A percentile compares a stretch with the other conserved stretches of the same genome.
Evolutionary conservation across 2,329 filamentous ascomycete genomes (phyloP).

Genomic region (Stagonosporopsis rhizophila): DNA sequence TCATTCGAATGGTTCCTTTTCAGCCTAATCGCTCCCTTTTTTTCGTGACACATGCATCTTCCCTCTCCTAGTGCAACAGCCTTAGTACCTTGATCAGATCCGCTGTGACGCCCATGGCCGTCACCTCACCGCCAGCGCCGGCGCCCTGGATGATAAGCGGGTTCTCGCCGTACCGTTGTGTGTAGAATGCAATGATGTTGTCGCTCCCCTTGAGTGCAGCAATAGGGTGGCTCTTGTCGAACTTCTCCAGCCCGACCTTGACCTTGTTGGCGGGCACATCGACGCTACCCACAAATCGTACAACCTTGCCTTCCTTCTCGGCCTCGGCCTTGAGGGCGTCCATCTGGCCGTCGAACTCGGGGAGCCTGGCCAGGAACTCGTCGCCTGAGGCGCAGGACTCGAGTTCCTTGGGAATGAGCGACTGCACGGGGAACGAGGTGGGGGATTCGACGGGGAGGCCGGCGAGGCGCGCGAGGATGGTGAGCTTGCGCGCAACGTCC

Average conservation of each 20-base stretch:
- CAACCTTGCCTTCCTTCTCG: slow-evolving; percentile 85
- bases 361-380: slow-evolving; percentile 83
- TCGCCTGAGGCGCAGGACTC: slow-evolving; percentile 78
- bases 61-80: slow-evolving; percentile 62
- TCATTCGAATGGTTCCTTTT: too few relatives aligned
- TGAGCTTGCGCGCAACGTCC: slow-evolving; percentile 94
- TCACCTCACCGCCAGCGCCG: slow-evolving; percentile 92
- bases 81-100: slow-evolving; percentile 90
- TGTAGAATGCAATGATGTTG: slow-evolving; percentile 99
- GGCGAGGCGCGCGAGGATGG: slow-evolving; percentile 86
- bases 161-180: slow-evolving; percentile 88
- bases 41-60: not conserved
- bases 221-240: slow-evolving; percentile 85
- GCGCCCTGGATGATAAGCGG: slow-evolving; percentile 94
- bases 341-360: slow-evolving; percentile 88
- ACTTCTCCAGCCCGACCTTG: slow-evolving; percentile 89
- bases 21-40: too few relatives aligned
- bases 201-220: slow-evolving; percentile 95
- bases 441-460: slow-evolving; percentile 83
- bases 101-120: slow-evolving; percentile 95
- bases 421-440: slow-evolving; percentile 91
- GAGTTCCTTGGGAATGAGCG: slow-evolving; percentile 86
- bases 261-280: slow-evolving; percentile 81
- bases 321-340: slow-evolving; percentile 85
- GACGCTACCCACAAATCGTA: slow-evolving; percentile 92